These are phyloP conservation scores for Camellia lanceoleosa DNA, from an alignment of 148 eudicot species.

Conservation along the genomic window DNA sequence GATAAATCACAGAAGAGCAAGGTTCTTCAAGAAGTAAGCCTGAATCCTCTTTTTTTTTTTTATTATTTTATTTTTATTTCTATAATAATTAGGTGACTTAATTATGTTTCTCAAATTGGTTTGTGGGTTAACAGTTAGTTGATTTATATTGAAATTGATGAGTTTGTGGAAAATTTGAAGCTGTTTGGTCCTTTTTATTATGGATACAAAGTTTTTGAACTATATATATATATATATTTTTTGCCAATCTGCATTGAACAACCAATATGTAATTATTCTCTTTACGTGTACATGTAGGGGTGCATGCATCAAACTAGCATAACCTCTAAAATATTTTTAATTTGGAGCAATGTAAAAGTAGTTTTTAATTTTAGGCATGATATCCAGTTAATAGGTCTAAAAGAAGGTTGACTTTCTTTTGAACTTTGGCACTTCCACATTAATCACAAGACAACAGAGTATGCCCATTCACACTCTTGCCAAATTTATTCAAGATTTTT, in stretches of 20 bases:
- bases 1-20: slow-evolving; percentile 83
- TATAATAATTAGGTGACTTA: not conserved
- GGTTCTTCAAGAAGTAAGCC: slow-evolving; percentile 92
- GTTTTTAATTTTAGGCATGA: no score
- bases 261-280: not conserved
- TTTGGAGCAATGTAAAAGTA: no score
- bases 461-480: no score
- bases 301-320: not conserved
- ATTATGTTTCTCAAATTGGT: not conserved
- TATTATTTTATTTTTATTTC: not conserved
- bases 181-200: no score
- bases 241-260: not conserved
- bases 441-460: no score
- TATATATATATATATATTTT: not conserved
- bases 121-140: not conserved
- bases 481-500: no score
- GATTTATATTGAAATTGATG: not conserved
- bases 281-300: not conserved
- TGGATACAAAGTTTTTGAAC: not conserved
- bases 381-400: no score
- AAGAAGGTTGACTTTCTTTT: no score
- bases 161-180: not conserved
- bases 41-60: not conserved
- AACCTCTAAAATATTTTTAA: no score
- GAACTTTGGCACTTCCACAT: no score